phyloP scores from a whole-genome alignment of 257 asterid genomes.

The Solanum pennellii region DNA sequence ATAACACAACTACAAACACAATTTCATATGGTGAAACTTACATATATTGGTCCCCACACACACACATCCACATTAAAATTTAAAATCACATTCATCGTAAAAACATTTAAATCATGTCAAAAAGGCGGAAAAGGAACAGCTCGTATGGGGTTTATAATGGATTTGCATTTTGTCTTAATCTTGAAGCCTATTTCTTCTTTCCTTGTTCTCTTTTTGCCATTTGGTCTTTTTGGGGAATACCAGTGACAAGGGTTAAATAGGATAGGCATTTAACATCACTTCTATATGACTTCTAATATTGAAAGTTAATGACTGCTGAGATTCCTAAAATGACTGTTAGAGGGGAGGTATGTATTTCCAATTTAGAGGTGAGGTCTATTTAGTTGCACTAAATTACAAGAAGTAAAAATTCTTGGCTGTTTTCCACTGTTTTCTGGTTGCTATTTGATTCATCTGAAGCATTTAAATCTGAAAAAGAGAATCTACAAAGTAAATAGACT shows the following conservation, averaged over 20 bases:
- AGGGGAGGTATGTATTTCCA: neutral
- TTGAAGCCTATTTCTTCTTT: neutral
- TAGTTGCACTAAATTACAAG: neutral
- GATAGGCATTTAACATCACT: neutral
- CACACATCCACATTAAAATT: neutral
- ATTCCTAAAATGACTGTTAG: neutral
- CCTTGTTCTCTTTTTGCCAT: neutral
- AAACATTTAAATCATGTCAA: neutral
- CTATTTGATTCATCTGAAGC: neutral
- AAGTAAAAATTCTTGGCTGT: neutral
- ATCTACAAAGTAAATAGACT: neutral
- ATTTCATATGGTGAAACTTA: neutral
- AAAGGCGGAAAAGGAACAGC: neutral
- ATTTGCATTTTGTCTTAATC: neutral
- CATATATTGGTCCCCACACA: neutral
- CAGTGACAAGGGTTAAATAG: neutral
- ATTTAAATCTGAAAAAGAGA: neutral
- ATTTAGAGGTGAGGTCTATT: neutral
- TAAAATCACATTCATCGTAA: neutral
- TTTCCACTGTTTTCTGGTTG: neutral
- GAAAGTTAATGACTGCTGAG: neutral
- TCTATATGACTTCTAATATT: neutral
- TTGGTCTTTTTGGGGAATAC: neutral
- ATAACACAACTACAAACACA: neutral
- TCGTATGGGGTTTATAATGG: neutral